A percentile compares a stretch with the other conserved stretches of the same genome.
phyloP scores from a whole-genome alignment of 345 rosid species.

The Rubroshorea leprosula region DNA sequence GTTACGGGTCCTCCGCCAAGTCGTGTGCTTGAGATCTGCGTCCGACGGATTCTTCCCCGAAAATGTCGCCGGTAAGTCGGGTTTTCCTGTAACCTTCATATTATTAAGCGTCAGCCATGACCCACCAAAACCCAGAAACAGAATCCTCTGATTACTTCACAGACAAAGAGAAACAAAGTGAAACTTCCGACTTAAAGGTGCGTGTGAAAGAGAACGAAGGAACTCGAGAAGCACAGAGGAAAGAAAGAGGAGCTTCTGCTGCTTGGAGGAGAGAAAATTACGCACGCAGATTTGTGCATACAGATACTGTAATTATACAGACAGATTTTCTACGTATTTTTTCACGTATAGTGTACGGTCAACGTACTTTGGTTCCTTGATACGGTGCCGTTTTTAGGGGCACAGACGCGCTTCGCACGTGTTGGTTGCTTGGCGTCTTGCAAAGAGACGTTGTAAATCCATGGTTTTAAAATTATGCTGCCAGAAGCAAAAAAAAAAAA shows the following conservation, averaged over 20 bases:
- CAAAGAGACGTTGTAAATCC: constrained; percentile 16
- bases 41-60: constrained; percentile 21
- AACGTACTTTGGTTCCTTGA: neutral
- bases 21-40: constrained; percentile 56
- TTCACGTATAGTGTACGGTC: constrained; percentile 14
- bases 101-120: constrained; percentile 16
- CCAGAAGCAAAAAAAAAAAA: too few species aligned
- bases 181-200: neutral
- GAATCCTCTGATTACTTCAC: neutral
- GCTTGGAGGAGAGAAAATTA: neutral
- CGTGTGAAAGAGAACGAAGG: neutral
- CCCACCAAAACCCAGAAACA: neutral
- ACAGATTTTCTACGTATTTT: neutral
- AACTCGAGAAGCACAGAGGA: neutral
- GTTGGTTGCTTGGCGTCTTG: too few species aligned
- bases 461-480: too few species aligned
- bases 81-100: constrained; percentile 73
- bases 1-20: constrained; percentile 42
- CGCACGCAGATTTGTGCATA: neutral
- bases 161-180: neutral
- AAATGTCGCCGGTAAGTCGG: constrained; percentile 40
- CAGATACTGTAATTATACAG: neutral
- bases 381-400: constrained; percentile 12
- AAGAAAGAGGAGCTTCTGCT: neutral
- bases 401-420: constrained; percentile 6